These are phyloP conservation scores for Paraphaeosphaeria sporulosa DNA, from an alignment of 2,329 filamentous ascomycete genomes.

Conservation along the genomic window DNA sequence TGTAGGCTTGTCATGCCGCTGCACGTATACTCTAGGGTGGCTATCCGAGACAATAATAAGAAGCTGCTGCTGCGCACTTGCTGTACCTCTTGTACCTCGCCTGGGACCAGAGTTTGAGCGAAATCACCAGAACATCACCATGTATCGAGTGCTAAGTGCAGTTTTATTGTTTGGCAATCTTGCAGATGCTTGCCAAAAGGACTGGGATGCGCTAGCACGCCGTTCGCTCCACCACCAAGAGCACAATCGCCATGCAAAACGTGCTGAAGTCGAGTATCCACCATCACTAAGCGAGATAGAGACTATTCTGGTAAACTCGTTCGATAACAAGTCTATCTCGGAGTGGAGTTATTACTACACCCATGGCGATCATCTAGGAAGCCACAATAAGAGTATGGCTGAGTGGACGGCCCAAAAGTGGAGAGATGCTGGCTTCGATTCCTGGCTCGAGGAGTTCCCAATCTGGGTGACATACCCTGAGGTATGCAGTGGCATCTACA, in stretches of 20 bases:
- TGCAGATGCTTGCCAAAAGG: slow-evolving; percentile 26
- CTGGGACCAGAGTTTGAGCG: background rate
- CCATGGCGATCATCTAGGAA: slow-evolving; percentile 36
- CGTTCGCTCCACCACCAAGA: slow-evolving; percentile 22
- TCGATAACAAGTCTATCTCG: slow-evolving; percentile 40
- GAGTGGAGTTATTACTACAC: slow-evolving; percentile 33
- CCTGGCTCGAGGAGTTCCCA: slow-evolving; percentile 25
- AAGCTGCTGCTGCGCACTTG: background rate
- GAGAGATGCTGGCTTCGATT: slow-evolving; percentile 29
- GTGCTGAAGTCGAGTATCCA: slow-evolving; percentile 25
- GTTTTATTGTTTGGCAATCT: slow-evolving; percentile 19
- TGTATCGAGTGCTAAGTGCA: slow-evolving; percentile 17
- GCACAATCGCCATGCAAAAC: slow-evolving; percentile 24
- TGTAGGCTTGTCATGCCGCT: slow-evolving; percentile 1
- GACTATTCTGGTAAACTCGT: slow-evolving; percentile 39
- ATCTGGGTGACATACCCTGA: slow-evolving; percentile 34
- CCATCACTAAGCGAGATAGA: slow-evolving; percentile 31
- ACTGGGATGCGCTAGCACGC: slow-evolving; percentile 26
- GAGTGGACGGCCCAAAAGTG: slow-evolving; percentile 36
- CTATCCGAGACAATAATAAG: background rate
- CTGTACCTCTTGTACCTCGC: background rate
- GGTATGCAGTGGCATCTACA: background rate
- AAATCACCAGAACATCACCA: background rate
- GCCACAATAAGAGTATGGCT: slow-evolving; percentile 39
- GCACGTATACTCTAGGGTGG: background rate